These are phyloP conservation scores for Chrysoporthe cubensis DNA, from an alignment of 2,329 filamentous ascomycete species.

Conservation along the genomic window DNA sequence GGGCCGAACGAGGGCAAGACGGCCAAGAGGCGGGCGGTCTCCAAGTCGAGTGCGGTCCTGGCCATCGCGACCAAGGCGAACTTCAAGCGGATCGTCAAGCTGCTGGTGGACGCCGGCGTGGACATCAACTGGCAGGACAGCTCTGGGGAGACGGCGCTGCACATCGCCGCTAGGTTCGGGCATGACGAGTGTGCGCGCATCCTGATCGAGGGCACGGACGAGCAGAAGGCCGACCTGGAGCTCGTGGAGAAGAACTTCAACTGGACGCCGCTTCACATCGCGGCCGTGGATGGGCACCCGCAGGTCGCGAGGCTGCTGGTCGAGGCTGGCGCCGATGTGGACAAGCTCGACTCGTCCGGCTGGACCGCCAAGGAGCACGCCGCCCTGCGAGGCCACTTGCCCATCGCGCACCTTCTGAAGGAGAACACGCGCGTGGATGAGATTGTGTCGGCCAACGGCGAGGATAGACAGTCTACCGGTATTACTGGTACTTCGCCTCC, in stretches of 20 bases:
- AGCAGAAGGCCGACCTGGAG: slow-evolving; percentile 77
- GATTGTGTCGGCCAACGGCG: slow-evolving; percentile 14
- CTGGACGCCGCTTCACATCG: slow-evolving; percentile 95
- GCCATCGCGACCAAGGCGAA: slow-evolving; percentile 88
- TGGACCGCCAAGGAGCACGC: slow-evolving; percentile 97
- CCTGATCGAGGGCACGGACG: slow-evolving; percentile 69
- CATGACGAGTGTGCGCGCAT: slow-evolving; percentile 79
- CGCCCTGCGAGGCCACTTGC: slow-evolving; percentile 83
- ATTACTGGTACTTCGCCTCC: slow-evolving; percentile 46
- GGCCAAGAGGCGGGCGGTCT: slow-evolving; percentile 68
- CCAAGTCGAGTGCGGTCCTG: slow-evolving; percentile 85
- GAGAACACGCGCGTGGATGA: slow-evolving; percentile 50
- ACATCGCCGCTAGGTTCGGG: slow-evolving; percentile 88
- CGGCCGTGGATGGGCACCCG: slow-evolving; percentile 85
- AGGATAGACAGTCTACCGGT: slow-evolving; percentile 20
- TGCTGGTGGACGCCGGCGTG: slow-evolving; percentile 87
- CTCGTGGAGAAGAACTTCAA: slow-evolving; percentile 81
- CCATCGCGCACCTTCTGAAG: slow-evolving; percentile 70
- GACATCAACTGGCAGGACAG: slow-evolving; percentile 94
- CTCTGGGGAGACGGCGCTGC: slow-evolving; percentile 87
- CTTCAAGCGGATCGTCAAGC: slow-evolving; percentile 79
- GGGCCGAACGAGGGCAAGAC: slow-evolving; percentile 65
- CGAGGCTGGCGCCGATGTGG: slow-evolving; percentile 75
- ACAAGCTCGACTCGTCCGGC: slow-evolving; percentile 79
- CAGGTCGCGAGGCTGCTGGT: slow-evolving; percentile 77